Evolutionary conservation across 805 yeast species (phyloP), one percentile per base, ranked within the genome.

Genomic region (Nakazawaea wyomingensis): DNA sequence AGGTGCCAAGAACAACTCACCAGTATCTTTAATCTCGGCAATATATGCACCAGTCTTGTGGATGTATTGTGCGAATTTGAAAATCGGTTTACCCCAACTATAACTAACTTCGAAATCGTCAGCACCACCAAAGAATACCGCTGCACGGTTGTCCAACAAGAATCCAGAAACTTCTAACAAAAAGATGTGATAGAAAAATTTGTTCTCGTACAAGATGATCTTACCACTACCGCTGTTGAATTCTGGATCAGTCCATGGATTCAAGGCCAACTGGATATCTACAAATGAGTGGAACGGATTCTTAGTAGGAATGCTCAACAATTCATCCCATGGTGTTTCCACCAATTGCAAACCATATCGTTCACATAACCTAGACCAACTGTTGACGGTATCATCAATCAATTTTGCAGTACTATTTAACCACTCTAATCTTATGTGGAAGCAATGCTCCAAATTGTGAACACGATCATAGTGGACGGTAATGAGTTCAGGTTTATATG

Each of bases 361-460:
- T 46, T 88, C 96, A 53, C 96, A 87, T 37, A 82, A 68, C 44
- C 96, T 72, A 0, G 88, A 76, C 86, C 97, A 84, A 37, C 78
- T 73, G 34, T 72, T 78, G 34, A 89, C 70, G 10, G 85, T 68
- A 50, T 89, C 95, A 46, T 89, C 96, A 39, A 87, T 78, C 26
- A 86, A 65, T 56, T 85, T 85, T 2, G 95, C 84, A 0, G 98
- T 88, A 0, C 96, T 80, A 47, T 85, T 87, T 26, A 91, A 65
- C 99, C 99, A 93, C 57, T 93, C 97, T 11, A 91, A 60, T 37
- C 96, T 69, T 26, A 93, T 74, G 55, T 91, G 98, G 65, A 82
- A 93, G 56, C 97, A 90, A 54, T 90, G 96, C 51, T 85, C 91
- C 0, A 97, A 96, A 56, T 90, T 91, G 59, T 89, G 96, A 3